These are phyloP conservation scores for Orbilia blumenaviensis DNA, from an alignment of 2,329 filamentous ascomycete species.

Conservation along the genomic window DNA sequence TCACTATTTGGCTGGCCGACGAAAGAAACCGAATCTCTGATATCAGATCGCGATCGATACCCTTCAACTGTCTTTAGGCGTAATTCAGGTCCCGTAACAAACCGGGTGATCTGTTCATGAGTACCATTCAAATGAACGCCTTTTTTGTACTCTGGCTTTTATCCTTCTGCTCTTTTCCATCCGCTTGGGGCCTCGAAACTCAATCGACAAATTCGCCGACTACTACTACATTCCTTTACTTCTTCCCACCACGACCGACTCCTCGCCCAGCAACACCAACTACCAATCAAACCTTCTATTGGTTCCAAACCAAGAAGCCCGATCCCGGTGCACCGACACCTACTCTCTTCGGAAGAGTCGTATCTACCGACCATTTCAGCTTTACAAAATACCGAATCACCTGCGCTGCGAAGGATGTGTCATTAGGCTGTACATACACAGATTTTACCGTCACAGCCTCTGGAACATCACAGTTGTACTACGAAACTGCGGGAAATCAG, in stretches of 20 bases:
- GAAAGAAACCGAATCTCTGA: not conserved
- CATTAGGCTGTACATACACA: conserved; percentile 37
- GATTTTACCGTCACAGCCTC: conserved; percentile 37
- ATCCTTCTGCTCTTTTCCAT: not conserved
- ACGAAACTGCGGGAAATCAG: conserved; percentile 7
- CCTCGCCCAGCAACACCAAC: not conserved
- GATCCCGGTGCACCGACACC: conserved; percentile 18
- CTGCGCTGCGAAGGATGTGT: conserved; percentile 21
- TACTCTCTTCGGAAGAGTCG: conserved; percentile 29
- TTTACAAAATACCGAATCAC: conserved; percentile 46
- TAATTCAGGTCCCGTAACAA: too few relatives aligned
- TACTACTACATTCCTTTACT: not conserved
- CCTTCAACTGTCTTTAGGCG: too few relatives aligned
- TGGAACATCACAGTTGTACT: conserved; percentile 44
- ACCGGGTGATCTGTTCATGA: too few relatives aligned
- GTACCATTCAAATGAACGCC: not conserved
- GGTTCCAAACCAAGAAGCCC: conserved; percentile 27
- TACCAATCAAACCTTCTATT: conserved; percentile 31
- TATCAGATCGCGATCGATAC: not conserved
- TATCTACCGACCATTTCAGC: conserved; percentile 26
- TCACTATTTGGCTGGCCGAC: not conserved
- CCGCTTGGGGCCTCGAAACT: not conserved
- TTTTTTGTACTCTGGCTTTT: not conserved
- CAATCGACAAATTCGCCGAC: not conserved
- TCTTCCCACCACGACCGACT: not conserved